Base-by-base conservation (phyloP, 805 yeast genomes). In the Candida krabiensis region DNA sequence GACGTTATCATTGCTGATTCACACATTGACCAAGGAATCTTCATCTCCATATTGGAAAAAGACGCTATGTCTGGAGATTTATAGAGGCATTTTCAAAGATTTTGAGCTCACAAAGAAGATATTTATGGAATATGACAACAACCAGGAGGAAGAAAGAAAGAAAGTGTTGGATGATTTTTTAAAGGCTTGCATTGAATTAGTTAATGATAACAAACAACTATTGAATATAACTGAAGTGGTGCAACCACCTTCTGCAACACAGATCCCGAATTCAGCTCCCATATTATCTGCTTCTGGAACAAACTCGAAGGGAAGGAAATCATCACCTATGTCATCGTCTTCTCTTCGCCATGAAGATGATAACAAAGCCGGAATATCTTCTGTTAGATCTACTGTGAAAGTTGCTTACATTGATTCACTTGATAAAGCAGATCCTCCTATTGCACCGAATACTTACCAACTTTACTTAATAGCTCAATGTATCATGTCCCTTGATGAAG, bases 341-440 rank as follows among this genome's bases (percentile, higher is more conserved):
- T 18, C 39, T 4, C 9, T 44, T 3, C 41, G 38, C 9, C 43
- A 46, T 14, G 36, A 30, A 13, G 49, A 50, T 11, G 45, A 43
- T 12, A 28, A 17, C 9, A 38, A 31, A 14, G 30, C 24, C 11
- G 55, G 67, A 0, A 61, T 81, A 19, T 69, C 80, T 0, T 55
- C 60, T 12, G 60, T 65, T 4, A 58, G 57, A 9, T 74, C 86
- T 0, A 54, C 67, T 2, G 60, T 74, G 32, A 76, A 79, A 47
- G 68, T 81, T 0, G 64, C 79, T 11, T 73, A 79, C 40, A 67
- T 90, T 21, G 96, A 91, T 39, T 75, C 82, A 37, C 69, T 93
- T 17, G 98, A 91, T 55, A 89, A 89, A 52, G 50, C 66, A 0
- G 95, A 86, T 19, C 81, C 96, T 0, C 96, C 96, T 0, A 53